Percentiles rank a stretch among this genome's conserved stretches.
Conservation (phyloP, 2,329 filamentous ascomycete genomes). For the Penicillium fuscoglaucum region DNA sequence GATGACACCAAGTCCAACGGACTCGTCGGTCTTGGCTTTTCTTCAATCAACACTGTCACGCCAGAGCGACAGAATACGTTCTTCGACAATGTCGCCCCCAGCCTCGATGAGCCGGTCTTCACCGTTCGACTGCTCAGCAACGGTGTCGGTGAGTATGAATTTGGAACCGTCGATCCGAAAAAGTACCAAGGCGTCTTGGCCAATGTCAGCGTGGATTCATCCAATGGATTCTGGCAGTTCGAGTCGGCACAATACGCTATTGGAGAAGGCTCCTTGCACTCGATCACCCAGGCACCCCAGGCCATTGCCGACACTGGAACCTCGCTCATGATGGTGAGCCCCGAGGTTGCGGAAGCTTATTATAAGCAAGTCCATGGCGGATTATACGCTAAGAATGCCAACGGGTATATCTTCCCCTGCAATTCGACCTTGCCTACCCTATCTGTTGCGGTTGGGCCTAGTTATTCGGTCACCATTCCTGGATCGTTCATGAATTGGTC, state of each 20-base stretch:
- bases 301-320: constrained; percentile 70
- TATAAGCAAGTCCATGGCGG: constrained; percentile 58
- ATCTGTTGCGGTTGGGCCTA: constrained; percentile 54
- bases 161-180: constrained; percentile 65
- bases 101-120: constrained; percentile 66
- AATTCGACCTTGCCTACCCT: constrained; percentile 55
- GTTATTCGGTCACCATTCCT: constrained; percentile 54
- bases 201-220: constrained; percentile 62
- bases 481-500: constrained; percentile 60
- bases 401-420: constrained; percentile 61
- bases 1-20: constrained; percentile 63
- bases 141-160: constrained; percentile 67
- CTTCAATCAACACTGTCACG: constrained; percentile 63
- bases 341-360: constrained; percentile 59
- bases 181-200: constrained; percentile 64
- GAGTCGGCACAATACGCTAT: constrained; percentile 58
- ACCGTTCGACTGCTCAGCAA: constrained; percentile 66
- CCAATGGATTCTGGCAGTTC: constrained; percentile 70
- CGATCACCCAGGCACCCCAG: constrained; percentile 31
- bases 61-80: constrained; percentile 68
- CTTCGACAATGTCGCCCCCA: constrained; percentile 67
- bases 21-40: constrained; percentile 69
- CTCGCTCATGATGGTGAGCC: constrained; percentile 63
- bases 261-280: constrained; percentile 44
- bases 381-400: constrained; percentile 43